Evolutionary conservation across 371 early-diverging fungal species (phyloP).

Genomic region (Mortierella sp.): DNA sequence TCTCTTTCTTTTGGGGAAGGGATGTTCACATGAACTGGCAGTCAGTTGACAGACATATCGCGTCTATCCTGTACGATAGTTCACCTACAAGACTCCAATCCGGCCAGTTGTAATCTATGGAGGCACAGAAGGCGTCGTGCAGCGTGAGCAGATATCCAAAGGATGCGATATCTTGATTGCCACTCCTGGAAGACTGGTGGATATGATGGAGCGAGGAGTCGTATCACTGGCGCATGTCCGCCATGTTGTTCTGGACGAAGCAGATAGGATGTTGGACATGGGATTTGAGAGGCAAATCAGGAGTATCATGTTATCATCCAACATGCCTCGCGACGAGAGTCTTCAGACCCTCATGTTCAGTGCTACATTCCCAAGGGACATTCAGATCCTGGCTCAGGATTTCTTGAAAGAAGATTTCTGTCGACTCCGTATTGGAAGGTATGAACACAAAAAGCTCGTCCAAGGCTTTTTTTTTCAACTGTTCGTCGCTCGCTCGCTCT

Average conservation of each 20-base stretch:
- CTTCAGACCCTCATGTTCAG: slow-evolving; percentile 98
- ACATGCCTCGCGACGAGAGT: slow-evolving; percentile 53
- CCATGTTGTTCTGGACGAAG: slow-evolving; percentile 97
- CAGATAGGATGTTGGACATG: slow-evolving; percentile 99
- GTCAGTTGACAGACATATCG: too few species aligned
- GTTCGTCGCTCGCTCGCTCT: background rate
- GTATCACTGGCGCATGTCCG: slow-evolving; percentile 84
- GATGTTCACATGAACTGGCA: too few species aligned
- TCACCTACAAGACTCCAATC: slow-evolving; percentile 59
- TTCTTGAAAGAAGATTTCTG: slow-evolving; percentile 63
- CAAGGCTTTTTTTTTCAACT: background rate
- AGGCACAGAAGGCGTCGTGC: slow-evolving; percentile 88
- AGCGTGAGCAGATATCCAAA: slow-evolving; percentile 80
- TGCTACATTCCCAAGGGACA: slow-evolving; percentile 98
- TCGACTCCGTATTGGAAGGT: slow-evolving; percentile 52
- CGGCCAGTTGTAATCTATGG: slow-evolving; percentile 86
- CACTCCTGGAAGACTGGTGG: slow-evolving; percentile 97
- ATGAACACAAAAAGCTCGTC: background rate
- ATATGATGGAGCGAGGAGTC: slow-evolving; percentile 86
- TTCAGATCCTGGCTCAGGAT: slow-evolving; percentile 89
- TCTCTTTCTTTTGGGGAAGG: too few species aligned
- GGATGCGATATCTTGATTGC: slow-evolving; percentile 98
- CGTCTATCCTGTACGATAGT: slow-evolving; percentile 19
- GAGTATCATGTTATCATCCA: slow-evolving; percentile 72
- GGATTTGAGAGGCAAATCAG: slow-evolving; percentile 91